Evolutionary conservation across 2,329 filamentous ascomycete genomes (phyloP).

Genomic region (Exophiala phaeomuriformis): DNA sequence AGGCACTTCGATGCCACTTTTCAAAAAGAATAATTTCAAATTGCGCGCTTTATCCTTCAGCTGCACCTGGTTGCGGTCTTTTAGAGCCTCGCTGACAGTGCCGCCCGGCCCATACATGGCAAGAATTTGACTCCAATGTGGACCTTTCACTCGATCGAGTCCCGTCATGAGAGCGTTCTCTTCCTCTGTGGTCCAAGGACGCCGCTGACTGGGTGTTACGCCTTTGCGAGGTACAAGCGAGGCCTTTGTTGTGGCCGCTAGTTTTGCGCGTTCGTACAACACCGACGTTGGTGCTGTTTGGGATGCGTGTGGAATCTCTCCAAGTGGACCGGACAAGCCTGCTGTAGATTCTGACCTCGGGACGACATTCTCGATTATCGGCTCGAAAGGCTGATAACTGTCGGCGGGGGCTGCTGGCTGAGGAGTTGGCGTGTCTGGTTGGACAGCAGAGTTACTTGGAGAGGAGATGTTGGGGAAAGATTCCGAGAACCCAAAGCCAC

Average conservation of each 20-base stretch:
- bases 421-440: slow-evolving; percentile 5
- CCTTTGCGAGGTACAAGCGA: slow-evolving; percentile 47
- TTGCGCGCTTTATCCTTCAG: slow-evolving; percentile 51
- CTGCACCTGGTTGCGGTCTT: slow-evolving; percentile 45
- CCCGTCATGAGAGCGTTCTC: slow-evolving; percentile 86
- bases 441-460: slow-evolving; percentile 15
- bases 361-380: background rate
- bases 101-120: slow-evolving; percentile 74
- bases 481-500: slow-evolving; percentile 14
- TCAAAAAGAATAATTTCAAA: slow-evolving; percentile 41
- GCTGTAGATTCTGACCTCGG: background rate
- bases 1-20: slow-evolving; percentile 79
- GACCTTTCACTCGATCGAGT: slow-evolving; percentile 79
- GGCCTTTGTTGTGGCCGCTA: slow-evolving; percentile 50
- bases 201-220: slow-evolving; percentile 52
- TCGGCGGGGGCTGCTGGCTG: background rate
- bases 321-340: background rate
- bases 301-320: slow-evolving; percentile 34
- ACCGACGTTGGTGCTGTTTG: slow-evolving; percentile 48
- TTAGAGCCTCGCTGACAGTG: slow-evolving; percentile 65
- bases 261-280: slow-evolving; percentile 51
- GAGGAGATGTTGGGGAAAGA: slow-evolving; percentile 24
- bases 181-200: slow-evolving; percentile 83
- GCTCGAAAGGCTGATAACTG: slow-evolving; percentile 6
- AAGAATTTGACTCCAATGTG: slow-evolving; percentile 88